Percentiles rank a stretch among this genome's conserved stretches.
Conservation (phyloP, 2,329 filamentous ascomycete species). For the Coniella vitis region DNA sequence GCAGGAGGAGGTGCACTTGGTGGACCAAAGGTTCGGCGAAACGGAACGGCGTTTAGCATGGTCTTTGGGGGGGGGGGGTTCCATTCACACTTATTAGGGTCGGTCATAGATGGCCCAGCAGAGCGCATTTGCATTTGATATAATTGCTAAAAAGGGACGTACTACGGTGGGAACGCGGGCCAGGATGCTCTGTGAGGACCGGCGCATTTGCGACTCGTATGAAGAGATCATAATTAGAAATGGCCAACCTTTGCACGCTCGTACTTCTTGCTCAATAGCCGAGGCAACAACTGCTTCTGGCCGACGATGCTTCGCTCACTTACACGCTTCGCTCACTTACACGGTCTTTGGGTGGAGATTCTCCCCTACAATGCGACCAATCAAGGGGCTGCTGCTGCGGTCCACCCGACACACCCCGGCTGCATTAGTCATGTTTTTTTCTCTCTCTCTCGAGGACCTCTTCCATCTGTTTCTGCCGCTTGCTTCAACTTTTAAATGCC, state of each 20-base stretch:
- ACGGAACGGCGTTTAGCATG: background rate
- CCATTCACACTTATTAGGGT: constrained; percentile 2
- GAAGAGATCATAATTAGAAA: constrained; percentile 2
- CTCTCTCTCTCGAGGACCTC: background rate
- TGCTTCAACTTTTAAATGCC: background rate
- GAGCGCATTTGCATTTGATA: constrained; percentile 5
- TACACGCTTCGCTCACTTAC: constrained; percentile 1
- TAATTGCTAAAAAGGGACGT: background rate
- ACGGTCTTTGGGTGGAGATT: constrained; percentile 1
- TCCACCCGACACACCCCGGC: background rate
- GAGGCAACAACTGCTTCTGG: background rate
- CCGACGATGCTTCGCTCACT: background rate
- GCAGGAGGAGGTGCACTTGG: background rate
- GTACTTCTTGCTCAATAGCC: too few relatives aligned
- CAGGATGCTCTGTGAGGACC: background rate
- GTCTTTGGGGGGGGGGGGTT: background rate
- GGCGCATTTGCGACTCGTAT: background rate
- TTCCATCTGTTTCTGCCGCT: constrained; percentile 15
- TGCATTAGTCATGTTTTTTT: constrained; percentile 17
- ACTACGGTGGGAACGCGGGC: background rate
- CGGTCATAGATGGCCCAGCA: constrained; percentile 1
- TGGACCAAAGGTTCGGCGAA: background rate
- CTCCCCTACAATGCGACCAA: background rate
- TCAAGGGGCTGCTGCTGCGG: background rate
- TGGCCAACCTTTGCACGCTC: background rate